Base-by-base conservation (phyloP, 345 rosid genomes). In the Salix exigua region DNA sequence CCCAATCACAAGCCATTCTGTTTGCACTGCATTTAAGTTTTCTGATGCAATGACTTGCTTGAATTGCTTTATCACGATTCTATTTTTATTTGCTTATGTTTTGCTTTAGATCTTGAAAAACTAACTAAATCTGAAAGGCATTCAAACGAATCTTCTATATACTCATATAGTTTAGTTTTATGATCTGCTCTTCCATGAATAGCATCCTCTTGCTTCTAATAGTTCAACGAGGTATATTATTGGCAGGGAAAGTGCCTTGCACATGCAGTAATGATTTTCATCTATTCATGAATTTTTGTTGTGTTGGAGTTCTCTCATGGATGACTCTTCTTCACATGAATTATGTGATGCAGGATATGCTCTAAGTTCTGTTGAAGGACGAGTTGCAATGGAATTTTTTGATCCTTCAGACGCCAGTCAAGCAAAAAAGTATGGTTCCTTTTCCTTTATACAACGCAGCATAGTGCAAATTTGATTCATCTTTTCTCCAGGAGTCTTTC, bases 361-460 rank as follows among this genome's bases (percentile, higher is more conserved):
- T 50, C 94, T 95, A 69, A 95, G 97, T 82, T 95, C 96, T 61
- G 97, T 95, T 74, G 98, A 95, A 81, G 98, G 99, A 62, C 86
- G 99, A 78, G 97, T 95, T 63, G 91, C 99, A n/a, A 95, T 95
- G 99, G 99, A 93, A 78, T 93, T 91, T 75, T 95, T 95, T 77
- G 98, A 93, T 86, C 94, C 86, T 61, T 89, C 99, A 48, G 99
- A 95, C 75, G 87, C 96, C 67, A 91, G 91, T 84, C 99, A 95
- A 82, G 89, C 97, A 75, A 95, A 95, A 93, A 95, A 91, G 99
- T 93, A 89, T 28, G 87, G 3, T 62, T 35, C 8, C 4, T 46
- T 51, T 50, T 51, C 26, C 38, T 67, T 19, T 65, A n/a, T 28
- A 12, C 61, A 48, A 8, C 73, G 23, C 50, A 48, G 30, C 58